Conservation (phyloP, 1,284 basidiomycete species). For the Anthracocystis setariae region DNA sequence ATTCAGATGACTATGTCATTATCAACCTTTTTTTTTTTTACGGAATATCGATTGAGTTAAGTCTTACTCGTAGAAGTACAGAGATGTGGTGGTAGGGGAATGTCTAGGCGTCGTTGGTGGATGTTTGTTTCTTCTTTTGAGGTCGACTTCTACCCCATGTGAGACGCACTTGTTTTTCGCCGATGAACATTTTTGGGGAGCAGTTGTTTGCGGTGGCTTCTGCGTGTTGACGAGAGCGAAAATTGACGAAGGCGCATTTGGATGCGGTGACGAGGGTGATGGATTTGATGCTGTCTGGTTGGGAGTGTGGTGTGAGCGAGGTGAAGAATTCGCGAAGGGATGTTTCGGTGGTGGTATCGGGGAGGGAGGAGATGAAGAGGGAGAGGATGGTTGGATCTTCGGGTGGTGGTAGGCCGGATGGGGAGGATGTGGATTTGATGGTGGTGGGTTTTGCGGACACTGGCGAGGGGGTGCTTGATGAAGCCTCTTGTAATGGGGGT, state of each 20-base stretch:
- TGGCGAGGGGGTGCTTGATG: conserved; percentile 70
- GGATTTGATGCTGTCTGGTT: conserved; percentile 73
- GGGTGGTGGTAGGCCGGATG: conserved; percentile 84
- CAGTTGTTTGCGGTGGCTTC: conserved; percentile 87
- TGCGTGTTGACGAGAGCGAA: conserved; percentile 80
- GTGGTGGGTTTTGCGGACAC: conserved; percentile 84
- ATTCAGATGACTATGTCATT: background rate
- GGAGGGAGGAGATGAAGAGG: conserved; percentile 86
- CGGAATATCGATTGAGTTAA: too few relatives aligned
- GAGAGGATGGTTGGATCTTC: conserved; percentile 87
- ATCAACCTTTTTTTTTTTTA: too few relatives aligned
- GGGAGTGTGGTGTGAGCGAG: conserved; percentile 64
- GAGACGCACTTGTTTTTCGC: conserved; percentile 78
- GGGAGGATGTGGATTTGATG: conserved; percentile 80
- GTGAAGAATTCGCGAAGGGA: conserved; percentile 81
- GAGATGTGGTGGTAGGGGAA: background rate
- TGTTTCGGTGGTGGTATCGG: conserved; percentile 78
- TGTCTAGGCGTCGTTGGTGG: background rate
- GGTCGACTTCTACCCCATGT: conserved; percentile 77
- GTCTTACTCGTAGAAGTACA: too few relatives aligned
- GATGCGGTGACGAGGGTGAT: conserved; percentile 44
- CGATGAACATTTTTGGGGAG: conserved; percentile 85
- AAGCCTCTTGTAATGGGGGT: conserved; percentile 85
- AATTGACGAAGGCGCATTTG: conserved; percentile 94
- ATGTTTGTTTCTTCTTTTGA: conserved; percentile 9